Conservation (phyloP, 2,329 filamentous ascomycete species). For the Cercospora berteroae region DNA sequence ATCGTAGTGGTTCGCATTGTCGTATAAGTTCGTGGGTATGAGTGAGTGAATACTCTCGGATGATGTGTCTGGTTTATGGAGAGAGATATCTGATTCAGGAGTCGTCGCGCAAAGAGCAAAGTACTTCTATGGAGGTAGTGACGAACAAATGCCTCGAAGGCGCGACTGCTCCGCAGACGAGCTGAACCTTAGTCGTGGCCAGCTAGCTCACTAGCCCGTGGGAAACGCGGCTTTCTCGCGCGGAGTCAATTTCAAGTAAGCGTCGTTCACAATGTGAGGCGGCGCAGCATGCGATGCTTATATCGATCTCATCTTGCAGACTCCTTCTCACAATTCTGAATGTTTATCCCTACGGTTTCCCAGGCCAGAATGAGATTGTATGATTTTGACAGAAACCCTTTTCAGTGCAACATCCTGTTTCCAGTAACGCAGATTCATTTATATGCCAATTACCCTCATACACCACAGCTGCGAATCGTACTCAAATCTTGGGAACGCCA, state of each 20-base stretch:
- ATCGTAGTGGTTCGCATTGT: slow-evolving; percentile 4
- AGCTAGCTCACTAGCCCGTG: background rate
- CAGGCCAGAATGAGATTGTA: background rate
- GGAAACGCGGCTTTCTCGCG: background rate
- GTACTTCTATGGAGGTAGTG: background rate
- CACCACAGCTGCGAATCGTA: background rate
- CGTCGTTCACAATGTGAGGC: background rate
- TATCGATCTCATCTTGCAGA: background rate
- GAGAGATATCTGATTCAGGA: background rate
- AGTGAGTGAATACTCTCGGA: background rate
- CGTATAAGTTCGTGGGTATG: no score
- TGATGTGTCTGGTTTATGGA: background rate
- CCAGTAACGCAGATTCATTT: background rate
- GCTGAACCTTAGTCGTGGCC: background rate
- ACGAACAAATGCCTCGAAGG: background rate
- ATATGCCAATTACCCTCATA: background rate
- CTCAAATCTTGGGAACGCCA: background rate
- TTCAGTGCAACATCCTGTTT: background rate
- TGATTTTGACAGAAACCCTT: background rate
- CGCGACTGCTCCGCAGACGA: background rate
- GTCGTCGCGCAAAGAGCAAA: background rate
- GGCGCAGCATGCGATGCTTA: background rate
- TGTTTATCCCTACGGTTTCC: background rate
- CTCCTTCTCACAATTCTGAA: background rate
- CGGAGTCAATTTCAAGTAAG: background rate